Evolutionary conservation across 441 rosid genomes (phyloP).

Genomic region (Erodium chrysanthum): DNA sequence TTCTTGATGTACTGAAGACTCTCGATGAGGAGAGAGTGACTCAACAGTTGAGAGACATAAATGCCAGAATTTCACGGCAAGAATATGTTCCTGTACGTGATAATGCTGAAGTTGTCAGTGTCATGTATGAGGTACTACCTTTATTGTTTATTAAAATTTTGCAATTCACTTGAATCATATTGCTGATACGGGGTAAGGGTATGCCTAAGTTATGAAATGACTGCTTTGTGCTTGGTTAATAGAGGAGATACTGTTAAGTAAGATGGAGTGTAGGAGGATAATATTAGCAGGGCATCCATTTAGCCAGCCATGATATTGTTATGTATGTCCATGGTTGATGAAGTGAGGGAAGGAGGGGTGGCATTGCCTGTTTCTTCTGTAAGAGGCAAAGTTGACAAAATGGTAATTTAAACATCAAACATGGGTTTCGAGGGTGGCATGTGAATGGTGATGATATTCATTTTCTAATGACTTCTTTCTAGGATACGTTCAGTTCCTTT

Average conservation of each 20-base stretch:
- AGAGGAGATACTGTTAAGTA: too few species aligned
- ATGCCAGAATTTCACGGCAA: conserved; percentile 39
- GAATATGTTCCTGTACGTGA: conserved; percentile 61
- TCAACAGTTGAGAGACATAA: conserved; percentile 59
- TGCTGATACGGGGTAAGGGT: conserved; percentile 1
- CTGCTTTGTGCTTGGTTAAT: too few species aligned
- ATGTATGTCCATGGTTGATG: too few species aligned
- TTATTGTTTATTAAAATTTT: conserved; percentile 1
- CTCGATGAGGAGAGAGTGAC: conserved; percentile 90
- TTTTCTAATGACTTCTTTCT: not conserved
- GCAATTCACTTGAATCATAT: not conserved
- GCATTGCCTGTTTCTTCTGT: too few species aligned
- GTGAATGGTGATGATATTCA: not conserved
- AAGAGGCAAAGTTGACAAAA: too few species aligned
- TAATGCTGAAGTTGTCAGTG: conserved; percentile 63
- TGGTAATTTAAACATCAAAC: too few species aligned
- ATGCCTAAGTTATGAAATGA: too few species aligned
- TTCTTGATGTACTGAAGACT: conserved; percentile 56
- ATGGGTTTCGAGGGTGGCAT: not conserved
- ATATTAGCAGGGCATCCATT: too few species aligned
- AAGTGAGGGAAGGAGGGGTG: too few species aligned
- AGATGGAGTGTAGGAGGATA: too few species aligned
- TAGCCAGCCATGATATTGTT: too few species aligned
- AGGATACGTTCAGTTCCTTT: not conserved
- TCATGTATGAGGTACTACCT: conserved; percentile 84